phyloP scores from a whole-genome alignment of 441 rosid species.

The Iberis amara region DNA sequence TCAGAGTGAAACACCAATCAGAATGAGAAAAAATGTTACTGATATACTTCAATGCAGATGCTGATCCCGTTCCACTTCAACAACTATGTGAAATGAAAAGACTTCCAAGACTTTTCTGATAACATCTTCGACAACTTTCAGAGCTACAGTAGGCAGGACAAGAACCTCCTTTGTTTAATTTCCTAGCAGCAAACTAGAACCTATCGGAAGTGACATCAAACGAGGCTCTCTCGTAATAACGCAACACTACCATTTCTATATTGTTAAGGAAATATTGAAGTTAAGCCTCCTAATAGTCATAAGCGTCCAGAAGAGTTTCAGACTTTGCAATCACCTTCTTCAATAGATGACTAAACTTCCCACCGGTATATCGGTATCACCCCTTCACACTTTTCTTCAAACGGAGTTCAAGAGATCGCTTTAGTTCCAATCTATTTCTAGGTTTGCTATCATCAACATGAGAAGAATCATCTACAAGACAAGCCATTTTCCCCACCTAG shows the following conservation, averaged over 20 bases:
- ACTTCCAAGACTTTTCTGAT: slow-evolving; percentile 73
- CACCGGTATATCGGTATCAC: slow-evolving; percentile 51
- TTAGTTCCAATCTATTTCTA: slow-evolving; percentile 62
- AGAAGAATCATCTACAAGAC: slow-evolving; percentile 53
- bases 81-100: slow-evolving; percentile 88
- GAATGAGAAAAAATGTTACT: slow-evolving; percentile 50
- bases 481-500: slow-evolving; percentile 59
- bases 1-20: slow-evolving; percentile 83
- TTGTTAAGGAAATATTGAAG: slow-evolving; percentile 46
- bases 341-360: slow-evolving; percentile 57
- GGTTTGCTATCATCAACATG: slow-evolving; percentile 36
- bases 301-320: slow-evolving; percentile 71
- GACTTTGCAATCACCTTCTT: slow-evolving; percentile 58
- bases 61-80: slow-evolving; percentile 77
- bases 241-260: slow-evolving; percentile 29
- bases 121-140: slow-evolving; percentile 78
- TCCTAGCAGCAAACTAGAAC: slow-evolving; percentile 47
- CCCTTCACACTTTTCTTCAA: slow-evolving; percentile 79
- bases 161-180: slow-evolving; percentile 63
- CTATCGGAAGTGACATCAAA: slow-evolving; percentile 57
- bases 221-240: slow-evolving; percentile 52
- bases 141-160: slow-evolving; percentile 58
- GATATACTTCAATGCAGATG: slow-evolving; percentile 66
- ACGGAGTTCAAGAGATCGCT: slow-evolving; percentile 56
- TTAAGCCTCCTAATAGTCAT: slow-evolving; percentile 54